phyloP scores from a whole-genome alignment of 371 early-diverging fungal genomes.

The Amoeboaphelidium protococcarum region DNA sequence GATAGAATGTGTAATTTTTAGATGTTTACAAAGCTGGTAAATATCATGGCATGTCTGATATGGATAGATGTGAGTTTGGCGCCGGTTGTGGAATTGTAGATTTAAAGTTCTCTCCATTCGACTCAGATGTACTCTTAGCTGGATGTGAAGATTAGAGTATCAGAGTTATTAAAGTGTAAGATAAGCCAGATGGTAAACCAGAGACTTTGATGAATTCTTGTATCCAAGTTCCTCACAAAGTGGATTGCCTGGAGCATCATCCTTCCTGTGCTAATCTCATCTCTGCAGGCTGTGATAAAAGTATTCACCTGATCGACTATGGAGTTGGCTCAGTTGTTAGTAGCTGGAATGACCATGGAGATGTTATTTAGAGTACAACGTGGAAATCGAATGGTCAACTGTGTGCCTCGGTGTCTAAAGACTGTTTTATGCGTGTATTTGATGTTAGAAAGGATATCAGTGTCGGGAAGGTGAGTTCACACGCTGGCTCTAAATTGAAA shows the following conservation, averaged over 20 bases:
- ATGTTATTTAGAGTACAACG: constrained; percentile 21
- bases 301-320: too few relatives aligned
- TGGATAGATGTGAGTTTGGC: constrained; percentile 10
- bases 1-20: too few relatives aligned
- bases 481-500: constrained; percentile 11
- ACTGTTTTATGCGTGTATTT: constrained; percentile 20
- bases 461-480: constrained; percentile 23
- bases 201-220: too few relatives aligned
- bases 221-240: too few relatives aligned
- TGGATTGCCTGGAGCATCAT: too few relatives aligned
- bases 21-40: too few relatives aligned
- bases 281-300: too few relatives aligned
- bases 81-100: too few relatives aligned
- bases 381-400: constrained; percentile 33
- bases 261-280: too few relatives aligned
- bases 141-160: too few relatives aligned
- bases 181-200: too few relatives aligned
- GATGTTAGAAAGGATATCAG: constrained; percentile 29
- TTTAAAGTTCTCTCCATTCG: background rate
- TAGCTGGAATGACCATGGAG: constrained; percentile 12
- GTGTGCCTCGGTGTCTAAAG: constrained; percentile 23
- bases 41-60: constrained; percentile 7
- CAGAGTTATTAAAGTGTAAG: too few relatives aligned
- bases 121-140: background rate
- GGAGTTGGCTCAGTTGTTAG: constrained; percentile 5